Evolutionary conservation across 2,329 filamentous ascomycete species (phyloP).

Genomic region (Scytalidium lignicola): DNA sequence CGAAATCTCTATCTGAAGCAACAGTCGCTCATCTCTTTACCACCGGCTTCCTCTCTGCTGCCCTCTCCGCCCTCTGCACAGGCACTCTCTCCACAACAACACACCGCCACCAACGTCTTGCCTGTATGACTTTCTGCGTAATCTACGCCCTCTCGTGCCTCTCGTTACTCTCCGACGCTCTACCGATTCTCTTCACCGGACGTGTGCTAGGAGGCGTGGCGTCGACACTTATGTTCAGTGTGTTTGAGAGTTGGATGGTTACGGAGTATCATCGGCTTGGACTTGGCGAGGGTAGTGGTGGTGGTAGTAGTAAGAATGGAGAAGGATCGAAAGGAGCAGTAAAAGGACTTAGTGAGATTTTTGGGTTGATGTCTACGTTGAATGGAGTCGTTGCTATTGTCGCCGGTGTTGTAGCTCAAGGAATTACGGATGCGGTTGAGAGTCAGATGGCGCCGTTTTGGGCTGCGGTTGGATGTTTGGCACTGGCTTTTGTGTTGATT

Average conservation of each 20-base stretch:
- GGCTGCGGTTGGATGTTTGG: slow-evolving; percentile 34
- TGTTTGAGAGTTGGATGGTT: slow-evolving; percentile 59
- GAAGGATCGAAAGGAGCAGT: slow-evolving; percentile 9
- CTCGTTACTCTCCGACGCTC: slow-evolving; percentile 38
- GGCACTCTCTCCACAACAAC: slow-evolving; percentile 19
- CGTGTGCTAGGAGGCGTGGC: slow-evolving; percentile 49
- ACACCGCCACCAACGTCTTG: slow-evolving; percentile 32
- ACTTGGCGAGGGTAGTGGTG: slow-evolving; percentile 34
- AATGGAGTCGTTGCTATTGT: slow-evolving; percentile 50
- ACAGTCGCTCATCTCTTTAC: slow-evolving; percentile 18
- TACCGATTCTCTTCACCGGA: slow-evolving; percentile 43
- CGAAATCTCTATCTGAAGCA: slow-evolving; percentile 19
- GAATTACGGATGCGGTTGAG: slow-evolving; percentile 39
- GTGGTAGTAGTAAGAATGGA: slow-evolving; percentile 2
- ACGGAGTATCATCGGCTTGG: slow-evolving; percentile 45
- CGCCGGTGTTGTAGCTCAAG: slow-evolving; percentile 45
- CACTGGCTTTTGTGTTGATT: slow-evolving; percentile 38
- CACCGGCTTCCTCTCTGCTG: slow-evolving; percentile 20
- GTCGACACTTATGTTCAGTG: slow-evolving; percentile 52
- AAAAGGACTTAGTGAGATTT: slow-evolving; percentile 43
- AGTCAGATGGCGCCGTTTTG: slow-evolving; percentile 49
- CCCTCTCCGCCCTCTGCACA: slow-evolving; percentile 19
- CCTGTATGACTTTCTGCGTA: slow-evolving; percentile 50
- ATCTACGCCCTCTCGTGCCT: slow-evolving; percentile 47
- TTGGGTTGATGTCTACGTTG: slow-evolving; percentile 44